Base-by-base conservation (phyloP, 2,329 filamentous ascomycete genomes). In the Aspergillus sp. region DNA sequence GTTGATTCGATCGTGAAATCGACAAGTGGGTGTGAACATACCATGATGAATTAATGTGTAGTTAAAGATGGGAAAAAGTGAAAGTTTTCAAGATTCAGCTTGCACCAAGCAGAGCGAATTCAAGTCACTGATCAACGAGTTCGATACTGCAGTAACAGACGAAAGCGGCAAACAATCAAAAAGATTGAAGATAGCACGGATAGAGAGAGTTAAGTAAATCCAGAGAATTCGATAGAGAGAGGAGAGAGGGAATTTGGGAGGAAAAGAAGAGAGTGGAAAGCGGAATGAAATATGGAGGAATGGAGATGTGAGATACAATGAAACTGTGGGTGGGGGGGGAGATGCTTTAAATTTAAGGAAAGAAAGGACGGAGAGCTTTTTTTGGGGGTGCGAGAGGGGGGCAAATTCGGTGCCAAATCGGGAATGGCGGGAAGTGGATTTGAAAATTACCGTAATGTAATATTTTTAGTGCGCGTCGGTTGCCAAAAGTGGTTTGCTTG, bases 141-240 rank as follows among this genome's bases (percentile, higher is more conserved):
- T 49, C 49, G 54, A 49, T 56, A 26, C 22, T 49, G n/a, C 29
- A 42, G 16, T 20, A 46, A 54, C 49, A 55, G 39, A 56, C 31
- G 42, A 54, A 59, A 57, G 49, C 58, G 55, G 51, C 26, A 54
- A 54, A 39, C 57, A 58, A 65, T 62, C 60, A 50, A 61, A 42
- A 52, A 56, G 57, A 62, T 60, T 63, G 61, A 59, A 61, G 53
- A 63, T 49, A 58, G 57, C 24, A 24, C 24, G 24, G 24, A 52
- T 51, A 52, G 60, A 62, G 62, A 65, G 64, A 65, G 64, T 60
- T 6, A 42, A 58, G 58, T 55, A 63, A 55, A 49, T 52, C 63
- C 63, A 69, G 63, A 65, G 57, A 56, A 54, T 53, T 55, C 58
- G 56, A 52, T 63, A 67, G 63, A 61, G 65, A 62, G 68, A 65